Conservation (phyloP, 2,329 filamentous ascomycete species). For the Aspergillus sp. region DNA sequence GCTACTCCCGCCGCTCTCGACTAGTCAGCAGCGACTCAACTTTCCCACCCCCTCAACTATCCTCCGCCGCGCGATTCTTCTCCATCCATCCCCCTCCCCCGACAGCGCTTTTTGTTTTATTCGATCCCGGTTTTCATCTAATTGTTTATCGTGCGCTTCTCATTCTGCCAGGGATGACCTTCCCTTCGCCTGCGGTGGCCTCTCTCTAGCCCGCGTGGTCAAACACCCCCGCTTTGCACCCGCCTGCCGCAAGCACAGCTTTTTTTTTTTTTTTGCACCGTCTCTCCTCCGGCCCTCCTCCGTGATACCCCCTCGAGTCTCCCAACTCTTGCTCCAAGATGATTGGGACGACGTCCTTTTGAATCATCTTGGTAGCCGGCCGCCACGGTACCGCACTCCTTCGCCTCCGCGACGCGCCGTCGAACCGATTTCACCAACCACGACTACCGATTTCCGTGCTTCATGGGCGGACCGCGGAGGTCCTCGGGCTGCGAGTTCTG, state of each 20-base stretch:
- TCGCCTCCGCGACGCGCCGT: slow-evolving; percentile 44
- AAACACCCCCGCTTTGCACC: slow-evolving; percentile 38
- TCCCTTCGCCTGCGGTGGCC: slow-evolving; percentile 31
- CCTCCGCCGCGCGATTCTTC: slow-evolving; percentile 17
- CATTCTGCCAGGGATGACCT: slow-evolving; percentile 36
- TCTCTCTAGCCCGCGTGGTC: slow-evolving; percentile 37
- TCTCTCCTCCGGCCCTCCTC: slow-evolving; percentile 14
- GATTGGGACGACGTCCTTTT: slow-evolving; percentile 38
- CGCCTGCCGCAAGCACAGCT: slow-evolving; percentile 30
- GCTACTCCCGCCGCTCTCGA: neutral
- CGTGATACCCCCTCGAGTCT: slow-evolving; percentile 5
- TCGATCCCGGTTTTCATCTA: slow-evolving; percentile 13
- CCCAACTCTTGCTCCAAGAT: slow-evolving; percentile 17
- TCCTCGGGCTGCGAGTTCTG: slow-evolving; percentile 18
- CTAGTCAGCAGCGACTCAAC: slow-evolving; percentile 6
- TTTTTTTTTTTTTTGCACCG: slow-evolving; percentile 12
- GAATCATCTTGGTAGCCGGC: slow-evolving; percentile 29
- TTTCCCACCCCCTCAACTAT: slow-evolving; percentile 16
- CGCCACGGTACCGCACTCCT: slow-evolving; percentile 41
- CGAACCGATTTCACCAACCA: slow-evolving; percentile 41
- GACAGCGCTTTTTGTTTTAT: slow-evolving; percentile 12
- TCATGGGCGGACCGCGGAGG: slow-evolving; percentile 25
- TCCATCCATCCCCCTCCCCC: slow-evolving; percentile 12
- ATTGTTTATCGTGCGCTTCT: slow-evolving; percentile 19
- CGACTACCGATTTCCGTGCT: slow-evolving; percentile 22